Conservation (phyloP, 257 asterid genomes). For the Plantago major region DNA sequence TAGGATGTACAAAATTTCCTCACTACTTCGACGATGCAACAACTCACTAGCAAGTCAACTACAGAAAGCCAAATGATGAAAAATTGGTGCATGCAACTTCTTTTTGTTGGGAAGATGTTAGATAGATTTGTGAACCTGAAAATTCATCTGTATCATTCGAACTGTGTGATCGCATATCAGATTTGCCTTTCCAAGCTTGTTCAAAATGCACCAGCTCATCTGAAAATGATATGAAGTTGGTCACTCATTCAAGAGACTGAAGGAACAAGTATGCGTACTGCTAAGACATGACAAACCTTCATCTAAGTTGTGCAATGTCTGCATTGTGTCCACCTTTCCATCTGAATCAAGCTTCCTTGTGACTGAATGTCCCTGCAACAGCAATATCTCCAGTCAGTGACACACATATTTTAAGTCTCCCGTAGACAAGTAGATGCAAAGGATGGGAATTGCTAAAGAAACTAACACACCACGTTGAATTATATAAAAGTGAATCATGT, state of each 20-base stretch:
- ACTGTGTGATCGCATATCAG: constrained; percentile 33
- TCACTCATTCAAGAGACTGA: not conserved
- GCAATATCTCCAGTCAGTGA: not conserved
- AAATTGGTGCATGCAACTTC: not conserved
- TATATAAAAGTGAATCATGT: too few species aligned
- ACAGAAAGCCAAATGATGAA: not conserved
- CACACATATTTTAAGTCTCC: not conserved
- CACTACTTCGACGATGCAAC: too few species aligned
- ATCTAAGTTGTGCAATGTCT: constrained; percentile 66
- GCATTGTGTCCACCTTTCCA: constrained; percentile 67
- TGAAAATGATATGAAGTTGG: constrained; percentile 23
- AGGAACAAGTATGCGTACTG: not conserved
- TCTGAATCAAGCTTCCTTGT: constrained; percentile 64
- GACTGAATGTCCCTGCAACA: constrained; percentile 69
- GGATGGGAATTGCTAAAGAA: too few species aligned
- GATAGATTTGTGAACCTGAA: constrained; percentile 24
- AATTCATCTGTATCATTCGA: constrained; percentile 29
- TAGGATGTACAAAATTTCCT: not conserved
- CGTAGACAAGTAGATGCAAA: not conserved
- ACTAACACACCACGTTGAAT: too few species aligned
- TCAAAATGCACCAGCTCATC: constrained; percentile 73
- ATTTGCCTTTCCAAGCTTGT: constrained; percentile 58
- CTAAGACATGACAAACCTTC: constrained; percentile 50
- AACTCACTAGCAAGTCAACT: too few species aligned
- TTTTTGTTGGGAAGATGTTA: not conserved